Percentiles rank a stretch among this genome's conserved stretches.
Evolutionary conservation across 495 filamentous ascomycete genomes (phyloP).

Genomic region (Aspergillus leporis): DNA sequence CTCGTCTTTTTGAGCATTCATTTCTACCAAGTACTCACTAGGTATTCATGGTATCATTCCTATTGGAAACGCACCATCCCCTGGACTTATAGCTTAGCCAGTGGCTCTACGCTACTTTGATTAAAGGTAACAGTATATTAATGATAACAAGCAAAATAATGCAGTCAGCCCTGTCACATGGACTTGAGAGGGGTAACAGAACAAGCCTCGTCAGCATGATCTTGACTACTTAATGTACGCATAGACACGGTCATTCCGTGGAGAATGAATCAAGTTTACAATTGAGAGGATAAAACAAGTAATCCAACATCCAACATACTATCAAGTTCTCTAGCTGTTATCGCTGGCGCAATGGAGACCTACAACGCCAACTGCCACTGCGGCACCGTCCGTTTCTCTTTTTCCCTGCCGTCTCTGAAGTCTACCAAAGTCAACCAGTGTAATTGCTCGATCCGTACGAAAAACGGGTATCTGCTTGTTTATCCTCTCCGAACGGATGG

Average conservation of each 20-base stretch:
- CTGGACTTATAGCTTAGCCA: too few species aligned
- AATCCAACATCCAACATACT: too few species aligned
- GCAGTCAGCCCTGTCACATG: neutral
- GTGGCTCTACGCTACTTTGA: too few species aligned
- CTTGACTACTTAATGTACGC: neutral
- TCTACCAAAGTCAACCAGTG: constrained; percentile 27
- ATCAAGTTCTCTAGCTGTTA: neutral
- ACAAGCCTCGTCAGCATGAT: neutral
- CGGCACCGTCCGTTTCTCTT: constrained; percentile 6
- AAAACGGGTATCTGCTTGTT: constrained; percentile 42
- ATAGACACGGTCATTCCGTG: neutral
- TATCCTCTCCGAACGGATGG: constrained; percentile 33
- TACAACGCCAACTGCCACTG: constrained; percentile 19
- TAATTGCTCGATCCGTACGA: constrained; percentile 46
- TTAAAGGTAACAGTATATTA: neutral
- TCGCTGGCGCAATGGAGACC: neutral
- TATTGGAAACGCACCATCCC: too few species aligned
- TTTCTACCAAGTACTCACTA: too few species aligned
- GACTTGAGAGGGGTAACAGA: neutral
- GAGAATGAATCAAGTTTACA: too few species aligned
- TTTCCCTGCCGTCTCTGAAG: constrained; percentile 23
- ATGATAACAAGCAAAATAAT: neutral
- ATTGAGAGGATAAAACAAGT: too few species aligned
- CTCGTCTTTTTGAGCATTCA: too few species aligned
- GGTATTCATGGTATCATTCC: too few species aligned